Evolutionary conservation across 148 eudicot genomes (phyloP).

Genomic region (Vaccinium macrocarpon): DNA sequence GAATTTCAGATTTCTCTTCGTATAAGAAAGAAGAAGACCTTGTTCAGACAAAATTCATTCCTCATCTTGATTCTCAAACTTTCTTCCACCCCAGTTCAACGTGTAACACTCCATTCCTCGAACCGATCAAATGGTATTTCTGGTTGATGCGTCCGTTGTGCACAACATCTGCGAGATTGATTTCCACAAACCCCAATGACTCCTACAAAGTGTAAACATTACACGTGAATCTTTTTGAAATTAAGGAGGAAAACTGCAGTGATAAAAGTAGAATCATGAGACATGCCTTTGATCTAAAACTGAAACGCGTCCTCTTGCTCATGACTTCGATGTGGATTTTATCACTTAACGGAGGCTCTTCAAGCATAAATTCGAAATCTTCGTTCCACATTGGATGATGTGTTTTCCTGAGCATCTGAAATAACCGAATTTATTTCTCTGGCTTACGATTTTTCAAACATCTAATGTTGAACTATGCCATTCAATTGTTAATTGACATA

Average conservation of each 20-base stretch:
- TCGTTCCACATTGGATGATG: slow-evolving; percentile 84
- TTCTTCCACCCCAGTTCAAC: slow-evolving; percentile 74
- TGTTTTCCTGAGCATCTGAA: slow-evolving; percentile 50
- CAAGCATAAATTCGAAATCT: slow-evolving; percentile 70
- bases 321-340: slow-evolving; percentile 62
- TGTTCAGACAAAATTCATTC: not conserved
- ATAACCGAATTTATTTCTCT: slow-evolving; percentile 1
- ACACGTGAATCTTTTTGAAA: not conserved
- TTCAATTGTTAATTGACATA: not conserved
- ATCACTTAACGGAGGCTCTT: slow-evolving; percentile 71
- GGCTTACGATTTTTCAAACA: not conserved
- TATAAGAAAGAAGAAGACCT: not conserved
- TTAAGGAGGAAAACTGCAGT: not conserved
- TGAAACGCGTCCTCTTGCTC: slow-evolving; percentile 58
- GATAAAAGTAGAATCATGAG: not conserved
- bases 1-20: not conserved
- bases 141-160: slow-evolving; percentile 76
- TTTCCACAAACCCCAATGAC: slow-evolving; percentile 69
- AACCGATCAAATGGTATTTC: slow-evolving; percentile 72
- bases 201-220: slow-evolving; percentile 42
- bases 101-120: slow-evolving; percentile 70
- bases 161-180: slow-evolving; percentile 70
- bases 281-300: slow-evolving; percentile 65
- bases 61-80: slow-evolving; percentile 28
- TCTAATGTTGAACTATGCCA: not conserved